phyloP scores from a whole-genome alignment of 2,329 filamentous ascomycete species.

The Cercospora brassicicola region DNA sequence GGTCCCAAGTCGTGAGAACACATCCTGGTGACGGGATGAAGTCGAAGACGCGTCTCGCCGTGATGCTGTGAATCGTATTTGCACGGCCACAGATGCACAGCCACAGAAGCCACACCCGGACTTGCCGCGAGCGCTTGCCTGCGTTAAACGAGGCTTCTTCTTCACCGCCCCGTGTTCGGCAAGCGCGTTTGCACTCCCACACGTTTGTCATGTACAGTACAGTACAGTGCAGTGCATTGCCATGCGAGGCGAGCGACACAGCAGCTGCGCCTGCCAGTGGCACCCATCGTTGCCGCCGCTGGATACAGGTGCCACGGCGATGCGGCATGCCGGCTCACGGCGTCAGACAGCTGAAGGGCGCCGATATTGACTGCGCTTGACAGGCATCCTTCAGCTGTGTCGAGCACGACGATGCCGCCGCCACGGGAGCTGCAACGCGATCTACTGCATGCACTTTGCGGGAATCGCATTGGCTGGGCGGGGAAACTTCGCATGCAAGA shows the following conservation, averaged over 20 bases:
- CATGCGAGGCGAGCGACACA: neutral
- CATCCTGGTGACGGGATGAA: neutral
- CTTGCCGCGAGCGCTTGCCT: neutral
- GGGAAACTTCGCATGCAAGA: neutral
- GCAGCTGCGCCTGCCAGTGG: neutral
- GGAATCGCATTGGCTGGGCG: neutral
- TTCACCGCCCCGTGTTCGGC: neutral
- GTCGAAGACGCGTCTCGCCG: neutral
- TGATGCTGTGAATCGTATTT: neutral
- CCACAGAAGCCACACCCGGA: neutral
- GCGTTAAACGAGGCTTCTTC: neutral
- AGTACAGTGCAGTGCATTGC: neutral
- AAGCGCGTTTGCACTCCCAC: neutral
- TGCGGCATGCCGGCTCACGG: neutral
- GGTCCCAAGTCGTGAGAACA: neutral
- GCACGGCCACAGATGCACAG: neutral
- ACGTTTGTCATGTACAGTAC: neutral
- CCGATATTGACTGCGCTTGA: neutral
- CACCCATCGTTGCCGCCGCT: neutral
- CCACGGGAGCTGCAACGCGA: slow-evolving; percentile 1
- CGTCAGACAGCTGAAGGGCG: neutral
- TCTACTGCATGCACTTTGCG: neutral
- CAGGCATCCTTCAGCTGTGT: neutral
- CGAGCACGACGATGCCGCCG: neutral
- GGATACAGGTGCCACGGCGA: neutral